Evolutionary conservation across 192 early-diverging fungal genomes (phyloP).

Genomic region (Fimicolochytrium jonesii): DNA sequence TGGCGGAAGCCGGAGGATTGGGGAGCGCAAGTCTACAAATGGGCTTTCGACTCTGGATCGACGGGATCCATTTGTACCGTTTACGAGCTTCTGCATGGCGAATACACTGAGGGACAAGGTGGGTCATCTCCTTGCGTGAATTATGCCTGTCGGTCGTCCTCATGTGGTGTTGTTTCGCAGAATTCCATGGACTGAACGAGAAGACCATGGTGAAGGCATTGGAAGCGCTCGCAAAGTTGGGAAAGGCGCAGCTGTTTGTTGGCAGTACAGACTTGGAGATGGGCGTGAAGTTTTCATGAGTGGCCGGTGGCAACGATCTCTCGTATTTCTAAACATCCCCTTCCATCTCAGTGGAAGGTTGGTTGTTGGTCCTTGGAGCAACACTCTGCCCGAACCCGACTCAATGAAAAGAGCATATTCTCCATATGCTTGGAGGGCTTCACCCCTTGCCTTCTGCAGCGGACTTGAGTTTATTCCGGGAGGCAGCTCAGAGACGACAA

Average conservation of each 20-base stretch:
- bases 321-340: no score
- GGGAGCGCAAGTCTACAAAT: conserved; percentile 75
- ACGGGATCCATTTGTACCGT: conserved; percentile 79
- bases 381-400: no score
- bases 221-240: conserved; percentile 75
- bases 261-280: conserved; percentile 54
- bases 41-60: conserved; percentile 69
- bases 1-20: conserved; percentile 92
- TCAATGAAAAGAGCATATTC: no score
- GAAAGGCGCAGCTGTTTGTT: conserved; percentile 77
- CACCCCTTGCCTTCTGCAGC: no score
- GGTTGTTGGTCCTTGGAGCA: no score
- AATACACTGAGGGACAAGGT: conserved; percentile 72
- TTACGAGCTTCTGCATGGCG: conserved; percentile 86
- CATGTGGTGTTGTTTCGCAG: no score
- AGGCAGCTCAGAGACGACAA: no score
- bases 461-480: no score
- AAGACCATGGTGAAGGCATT: conserved; percentile 68
- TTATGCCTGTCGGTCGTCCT: no score
- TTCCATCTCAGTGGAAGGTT: no score
- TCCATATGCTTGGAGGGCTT: no score
- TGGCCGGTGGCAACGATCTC: not conserved
- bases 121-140: no score
- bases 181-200: conserved; percentile 75
- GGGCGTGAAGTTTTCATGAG: conserved; percentile 84